Evolutionary conservation across 352 stramenopile genomes (phyloP).

Genomic region (Plasmopara muralis): DNA sequence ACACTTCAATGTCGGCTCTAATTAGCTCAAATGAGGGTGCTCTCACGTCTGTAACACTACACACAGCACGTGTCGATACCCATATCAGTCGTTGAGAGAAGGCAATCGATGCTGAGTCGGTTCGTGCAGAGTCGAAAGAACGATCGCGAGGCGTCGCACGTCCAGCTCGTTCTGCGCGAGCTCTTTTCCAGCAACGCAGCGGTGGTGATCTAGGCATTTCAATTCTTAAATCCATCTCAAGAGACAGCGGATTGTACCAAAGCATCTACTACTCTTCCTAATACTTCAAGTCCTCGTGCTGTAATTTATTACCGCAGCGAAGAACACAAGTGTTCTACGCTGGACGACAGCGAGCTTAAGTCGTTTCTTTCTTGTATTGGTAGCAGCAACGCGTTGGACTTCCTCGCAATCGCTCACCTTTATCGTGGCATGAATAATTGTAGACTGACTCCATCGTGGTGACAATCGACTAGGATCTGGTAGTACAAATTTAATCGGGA

Average conservation of each 20-base stretch:
- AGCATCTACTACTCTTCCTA: too few relatives aligned
- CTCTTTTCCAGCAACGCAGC: not conserved
- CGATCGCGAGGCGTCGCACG: not conserved
- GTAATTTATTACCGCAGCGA: too few relatives aligned
- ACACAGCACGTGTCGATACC: not conserved
- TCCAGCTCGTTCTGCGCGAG: not conserved
- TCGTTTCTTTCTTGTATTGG: not conserved
- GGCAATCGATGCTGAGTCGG: not conserved
- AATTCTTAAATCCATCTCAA: not conserved
- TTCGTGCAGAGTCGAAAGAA: not conserved
- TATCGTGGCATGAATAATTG: not conserved
- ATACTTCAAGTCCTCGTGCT: too few relatives aligned
- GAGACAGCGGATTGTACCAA: too few relatives aligned
- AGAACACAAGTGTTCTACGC: not conserved
- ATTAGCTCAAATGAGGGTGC: not conserved
- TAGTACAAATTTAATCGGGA: not conserved
- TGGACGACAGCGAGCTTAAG: not conserved
- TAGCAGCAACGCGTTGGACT: not conserved
- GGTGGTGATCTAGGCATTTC: not conserved
- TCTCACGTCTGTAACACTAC: not conserved
- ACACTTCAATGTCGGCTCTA: not conserved
- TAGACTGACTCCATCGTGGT: not conserved
- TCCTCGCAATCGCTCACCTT: not conserved
- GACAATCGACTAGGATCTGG: not conserved
- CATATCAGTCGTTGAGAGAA: not conserved